These are phyloP conservation scores for Fusarium subtropicale DNA, from an alignment of 2,329 filamentous ascomycete species.

Conservation along the genomic window DNA sequence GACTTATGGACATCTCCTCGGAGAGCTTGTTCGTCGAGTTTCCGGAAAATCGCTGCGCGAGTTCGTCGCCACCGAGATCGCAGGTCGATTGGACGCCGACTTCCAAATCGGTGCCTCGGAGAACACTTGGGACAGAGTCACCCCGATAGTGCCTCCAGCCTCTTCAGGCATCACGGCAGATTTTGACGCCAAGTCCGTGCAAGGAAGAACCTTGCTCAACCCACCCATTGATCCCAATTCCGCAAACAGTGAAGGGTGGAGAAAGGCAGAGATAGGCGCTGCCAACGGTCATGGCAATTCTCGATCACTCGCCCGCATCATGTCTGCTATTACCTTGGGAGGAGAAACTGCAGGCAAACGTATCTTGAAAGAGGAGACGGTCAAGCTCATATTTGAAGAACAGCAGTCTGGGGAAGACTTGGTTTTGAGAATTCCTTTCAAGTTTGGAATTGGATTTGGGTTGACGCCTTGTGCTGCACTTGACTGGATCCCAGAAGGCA, in stretches of 20 bases:
- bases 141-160: not conserved
- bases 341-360: not conserved
- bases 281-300: slow-evolving; percentile 4
- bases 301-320: not conserved
- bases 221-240: not conserved
- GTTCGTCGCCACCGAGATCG: not conserved
- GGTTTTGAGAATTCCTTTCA: not conserved
- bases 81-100: not conserved
- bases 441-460: not conserved
- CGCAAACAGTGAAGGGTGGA: not conserved
- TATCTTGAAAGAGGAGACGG: rapidly evolving
- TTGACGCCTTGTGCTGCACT: not conserved
- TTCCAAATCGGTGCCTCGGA: slow-evolving; percentile 8
- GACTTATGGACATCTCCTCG: not conserved
- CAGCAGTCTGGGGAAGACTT: not conserved
- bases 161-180: not conserved
- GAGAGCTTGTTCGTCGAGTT: not conserved
- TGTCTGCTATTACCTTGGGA: not conserved
- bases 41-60: not conserved
- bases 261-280: not conserved
- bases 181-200: not conserved
- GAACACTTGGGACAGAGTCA: not conserved
- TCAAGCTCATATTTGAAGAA: slow-evolving; percentile 7
- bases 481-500: slow-evolving; percentile 3
- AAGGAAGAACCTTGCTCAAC: not conserved